These are phyloP conservation scores for Naganishia cerealis DNA, from an alignment of 1,284 basidiomycete genomes.

Conservation along the genomic window DNA sequence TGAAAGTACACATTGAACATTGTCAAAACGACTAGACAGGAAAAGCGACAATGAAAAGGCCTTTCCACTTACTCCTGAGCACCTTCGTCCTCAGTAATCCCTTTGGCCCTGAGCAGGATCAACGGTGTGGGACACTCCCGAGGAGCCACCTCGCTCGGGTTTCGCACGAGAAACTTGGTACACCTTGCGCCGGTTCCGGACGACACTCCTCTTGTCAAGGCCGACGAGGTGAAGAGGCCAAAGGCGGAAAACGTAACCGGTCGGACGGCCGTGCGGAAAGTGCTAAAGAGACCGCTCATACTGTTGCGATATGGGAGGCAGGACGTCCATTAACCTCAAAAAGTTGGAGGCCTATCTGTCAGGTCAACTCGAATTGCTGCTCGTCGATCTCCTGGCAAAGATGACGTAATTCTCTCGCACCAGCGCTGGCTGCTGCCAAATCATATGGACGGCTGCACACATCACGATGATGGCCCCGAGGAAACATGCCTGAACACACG, in stretches of 20 bases:
- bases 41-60: background rate
- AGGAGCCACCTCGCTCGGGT: conserved; percentile 38
- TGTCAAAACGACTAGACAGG: conserved; percentile 2
- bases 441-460: background rate
- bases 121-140: conserved; percentile 49
- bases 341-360: background rate
- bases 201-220: conserved; percentile 30
- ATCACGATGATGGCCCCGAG: background rate
- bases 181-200: conserved; percentile 34
- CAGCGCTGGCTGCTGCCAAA: background rate
- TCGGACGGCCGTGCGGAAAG: conserved; percentile 23
- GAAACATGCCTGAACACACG: background rate
- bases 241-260: conserved; percentile 33
- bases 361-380: too few species aligned
- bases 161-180: conserved; percentile 43
- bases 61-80: conserved; percentile 29
- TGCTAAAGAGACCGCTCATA: conserved; percentile 25
- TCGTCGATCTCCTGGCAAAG: background rate
- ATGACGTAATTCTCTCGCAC: background rate
- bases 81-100: conserved; percentile 31
- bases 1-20: conserved; percentile 16
- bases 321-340: background rate
- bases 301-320: background rate
- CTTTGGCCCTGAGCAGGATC: conserved; percentile 43
- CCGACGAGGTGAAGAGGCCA: conserved; percentile 34